Conservation (phyloP, 345 rosid species). For the Citrus hindsii region DNA sequence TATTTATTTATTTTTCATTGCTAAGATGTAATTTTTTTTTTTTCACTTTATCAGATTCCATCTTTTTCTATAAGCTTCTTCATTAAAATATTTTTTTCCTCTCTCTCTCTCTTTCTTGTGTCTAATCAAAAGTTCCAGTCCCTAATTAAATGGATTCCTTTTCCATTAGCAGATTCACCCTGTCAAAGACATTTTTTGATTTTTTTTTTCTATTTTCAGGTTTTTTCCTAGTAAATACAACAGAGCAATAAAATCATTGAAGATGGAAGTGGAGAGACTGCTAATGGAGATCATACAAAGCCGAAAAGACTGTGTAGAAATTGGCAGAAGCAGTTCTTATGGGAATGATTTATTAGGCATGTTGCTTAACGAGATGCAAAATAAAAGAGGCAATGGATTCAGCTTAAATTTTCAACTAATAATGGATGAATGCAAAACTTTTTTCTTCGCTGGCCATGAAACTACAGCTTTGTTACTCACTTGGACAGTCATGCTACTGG, state of each 20-base stretch:
- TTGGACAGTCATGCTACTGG: constrained; percentile 89
- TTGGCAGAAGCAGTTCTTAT: constrained; percentile 71
- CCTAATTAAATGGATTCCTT: neutral
- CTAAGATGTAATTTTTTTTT: neutral
- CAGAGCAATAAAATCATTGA: constrained; percentile 72
- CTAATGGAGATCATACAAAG: constrained; percentile 82
- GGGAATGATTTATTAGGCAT: constrained; percentile 85
- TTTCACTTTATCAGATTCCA: constrained; percentile 9
- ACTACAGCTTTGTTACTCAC: constrained; percentile 87
- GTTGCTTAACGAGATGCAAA: constrained; percentile 70
- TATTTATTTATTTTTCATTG: neutral
- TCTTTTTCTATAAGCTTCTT: neutral
- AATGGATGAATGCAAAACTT: constrained; percentile 97
- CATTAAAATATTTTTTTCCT: neutral
- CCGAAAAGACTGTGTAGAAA: constrained; percentile 68
- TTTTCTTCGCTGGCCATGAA: constrained; percentile 97
- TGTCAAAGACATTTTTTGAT: neutral
- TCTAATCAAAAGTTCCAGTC: neutral
- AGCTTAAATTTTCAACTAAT: constrained; percentile 63
- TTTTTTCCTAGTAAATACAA: constrained; percentile 88
- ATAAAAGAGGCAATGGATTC: constrained; percentile 33
- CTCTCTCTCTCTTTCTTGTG: too few species aligned
- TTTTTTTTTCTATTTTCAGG: constrained; percentile 29
- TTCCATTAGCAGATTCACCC: neutral
- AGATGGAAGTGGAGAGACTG: constrained; percentile 75